Evolutionary conservation across 441 rosid species (phyloP).

Genomic region (Aleurites moluccanus): DNA sequence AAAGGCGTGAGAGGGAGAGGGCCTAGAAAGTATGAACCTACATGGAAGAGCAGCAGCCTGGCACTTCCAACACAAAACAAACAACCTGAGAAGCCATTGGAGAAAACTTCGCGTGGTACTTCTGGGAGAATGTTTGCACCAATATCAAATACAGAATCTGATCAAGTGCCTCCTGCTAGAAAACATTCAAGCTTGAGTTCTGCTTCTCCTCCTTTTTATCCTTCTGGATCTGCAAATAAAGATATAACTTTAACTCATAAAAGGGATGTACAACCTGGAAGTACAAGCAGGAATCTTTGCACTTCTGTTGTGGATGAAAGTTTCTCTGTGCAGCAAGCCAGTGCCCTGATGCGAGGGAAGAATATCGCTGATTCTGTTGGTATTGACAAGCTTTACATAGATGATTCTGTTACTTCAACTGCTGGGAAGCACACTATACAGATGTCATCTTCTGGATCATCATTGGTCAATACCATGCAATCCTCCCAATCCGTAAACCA

Average conservation of each 20-base stretch:
- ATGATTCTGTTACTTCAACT: conserved; percentile 43
- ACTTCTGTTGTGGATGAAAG: conserved; percentile 36
- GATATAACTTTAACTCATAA: conserved; percentile 47
- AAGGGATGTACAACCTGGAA: conserved; percentile 57
- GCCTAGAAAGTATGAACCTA: conserved; percentile 63
- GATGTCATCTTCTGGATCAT: conserved; percentile 39
- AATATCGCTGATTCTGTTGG: conserved; percentile 46
- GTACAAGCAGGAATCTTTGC: conserved; percentile 37
- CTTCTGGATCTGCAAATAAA: conserved; percentile 76
- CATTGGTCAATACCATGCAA: conserved; percentile 39
- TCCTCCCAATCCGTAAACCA: conserved; percentile 55
- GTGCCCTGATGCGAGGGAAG: conserved; percentile 44
- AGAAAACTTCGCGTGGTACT: conserved; percentile 39
- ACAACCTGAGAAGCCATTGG: conserved; percentile 50
- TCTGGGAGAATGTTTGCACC: conserved; percentile 43
- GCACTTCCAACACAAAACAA: conserved; percentile 48
- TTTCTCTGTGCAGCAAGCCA: conserved; percentile 38
- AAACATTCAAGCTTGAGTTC: conserved; percentile 79
- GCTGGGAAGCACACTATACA: conserved; percentile 51
- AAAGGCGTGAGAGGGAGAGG: conserved; percentile 83
- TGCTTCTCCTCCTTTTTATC: conserved; percentile 98
- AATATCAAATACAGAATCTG: conserved; percentile 44
- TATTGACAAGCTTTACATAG: conserved; percentile 56
- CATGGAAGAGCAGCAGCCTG: conserved; percentile 52
- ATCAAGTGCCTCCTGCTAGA: conserved; percentile 40